Base-by-base conservation (phyloP, 2,329 filamentous ascomycete genomes). In the Catunica adiposa region DNA sequence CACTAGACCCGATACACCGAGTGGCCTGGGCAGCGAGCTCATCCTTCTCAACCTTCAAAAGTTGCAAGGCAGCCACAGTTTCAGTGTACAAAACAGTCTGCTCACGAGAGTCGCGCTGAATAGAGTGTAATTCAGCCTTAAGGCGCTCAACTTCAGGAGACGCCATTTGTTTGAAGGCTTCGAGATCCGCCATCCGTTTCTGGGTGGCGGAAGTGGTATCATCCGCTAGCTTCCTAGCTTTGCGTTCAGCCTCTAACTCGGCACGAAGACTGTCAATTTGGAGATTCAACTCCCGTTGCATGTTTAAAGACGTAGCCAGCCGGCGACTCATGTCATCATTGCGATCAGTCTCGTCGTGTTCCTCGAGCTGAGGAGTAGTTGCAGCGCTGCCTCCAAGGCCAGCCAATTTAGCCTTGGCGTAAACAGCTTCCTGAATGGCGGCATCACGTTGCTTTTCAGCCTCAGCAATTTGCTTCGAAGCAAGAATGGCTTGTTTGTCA, bases 371-470 rank as follows among this genome's bases (percentile, higher is more conserved):
- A 56, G 83, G 70, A 42, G 79, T 76, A 63, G 74, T 75, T 44
- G 73, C 73, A 53, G 80, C 76, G 62, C 83, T 88, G 56, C 80
- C 76, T 38, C 78, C 82, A 2, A 68, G 63, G 6, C 89, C 89
- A 29, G 89, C 89, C 53, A 96, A 73, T 65, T 88, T 96, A 2
- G 94, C 89, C 65, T 94, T 95, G 34, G 89, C 87, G 68, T 97
- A 97, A 0, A 92, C 85, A 1, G 92, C 92, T 70, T 98, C 94
- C 62, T 84, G 86, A 55, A 98, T 83, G n/a, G 92, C 92, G 42
- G 84, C 82, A 68, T 98, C 92, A 53, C 94, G 79, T 70, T 98
- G 92, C 65, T 86, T 89, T 66, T 98, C 92, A 1, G 94, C 84
- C 66, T 96, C 89, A 1, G 90, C 89, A 59, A 98, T 89, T 59